Base-by-base conservation (phyloP, 257 asterid species). In the Sherardia arvensis region DNA sequence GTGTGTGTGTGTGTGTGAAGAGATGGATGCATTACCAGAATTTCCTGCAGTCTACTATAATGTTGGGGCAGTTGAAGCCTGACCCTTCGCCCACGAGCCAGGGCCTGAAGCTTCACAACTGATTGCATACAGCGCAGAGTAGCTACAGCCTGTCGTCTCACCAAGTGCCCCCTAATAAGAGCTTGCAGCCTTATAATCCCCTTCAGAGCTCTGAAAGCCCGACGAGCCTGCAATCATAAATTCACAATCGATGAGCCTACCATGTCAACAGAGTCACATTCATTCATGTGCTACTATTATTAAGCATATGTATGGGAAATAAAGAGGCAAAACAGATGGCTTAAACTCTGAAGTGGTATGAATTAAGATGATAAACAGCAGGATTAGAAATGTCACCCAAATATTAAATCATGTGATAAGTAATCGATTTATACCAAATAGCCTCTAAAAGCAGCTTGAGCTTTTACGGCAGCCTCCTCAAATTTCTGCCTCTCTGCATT, bases 151-250 rank as follows among this genome's bases (percentile, higher is more conserved):
- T 90, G 97, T 71, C 96, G 81, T 79, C 97, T 84, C 48, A 90
- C 97, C 78, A 90, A 81, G 77, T 87, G 96, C 32, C 97, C 97
- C 32, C 96, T 95, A 61, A 90, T 87, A 68, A 90, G 89, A 65
- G 97, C 97, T 78, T 90, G 96, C 15, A 90, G 85, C 84, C 96
- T 85, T 78, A 87, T 90, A 68, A 90, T 87, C 53, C 96, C 96
- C 85, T 84, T 90, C 47, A 90, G 96, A 40, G 96, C 93, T 67
- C 86, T 74, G 61, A 87, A 90, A 75, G 97, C 95, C 11, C 97
- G 91, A 48, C 96, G 95, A 79, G 96, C 96, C 96, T 90, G 75
- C 30, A 48, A 25, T 8, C 18, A 71, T 26, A 29, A 11, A 29
- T 58, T 14, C 47, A 38, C 47, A 11, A 38, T 38, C 10, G 12